Evolutionary conservation across 164 flowering plant genomes (phyloP).

Genomic region (Chimonanthus praecox): DNA sequence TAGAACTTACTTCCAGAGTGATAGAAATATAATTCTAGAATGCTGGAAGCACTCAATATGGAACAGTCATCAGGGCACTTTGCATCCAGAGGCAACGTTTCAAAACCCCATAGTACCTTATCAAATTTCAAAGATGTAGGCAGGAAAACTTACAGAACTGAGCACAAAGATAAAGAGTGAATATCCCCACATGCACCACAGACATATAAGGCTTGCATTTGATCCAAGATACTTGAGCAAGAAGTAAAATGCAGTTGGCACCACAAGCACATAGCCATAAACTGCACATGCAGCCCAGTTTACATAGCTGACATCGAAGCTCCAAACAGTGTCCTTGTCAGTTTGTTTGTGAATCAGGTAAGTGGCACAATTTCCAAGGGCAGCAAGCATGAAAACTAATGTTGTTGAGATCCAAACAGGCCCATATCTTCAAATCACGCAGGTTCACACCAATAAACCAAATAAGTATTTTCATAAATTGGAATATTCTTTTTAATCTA

Average conservation of each 20-base stretch:
- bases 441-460: conserved; percentile 1
- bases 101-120: neutral
- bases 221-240: conserved; percentile 82
- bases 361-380: conserved; percentile 92
- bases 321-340: conserved; percentile 52
- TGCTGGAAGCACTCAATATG: no score
- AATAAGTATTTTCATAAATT: neutral
- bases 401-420: conserved; percentile 90
- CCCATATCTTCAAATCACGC: conserved; percentile 58
- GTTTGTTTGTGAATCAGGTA: conserved; percentile 60
- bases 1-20: no score
- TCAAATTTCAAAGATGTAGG: neutral
- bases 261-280: conserved; percentile 71
- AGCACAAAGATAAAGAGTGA: conserved; percentile 74
- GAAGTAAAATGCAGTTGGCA: conserved; percentile 87
- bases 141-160: conserved; percentile 56
- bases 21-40: no score
- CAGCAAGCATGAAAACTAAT: conserved; percentile 72
- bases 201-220: conserved; percentile 57
- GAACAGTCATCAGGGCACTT: neutral
- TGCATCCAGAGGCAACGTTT: neutral
- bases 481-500: neutral
- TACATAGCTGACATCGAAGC: conserved; percentile 76
- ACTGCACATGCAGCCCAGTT: conserved; percentile 59
- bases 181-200: conserved; percentile 99